phyloP scores from a whole-genome alignment of 805 yeast genomes.

The Starmerella floris region DNA sequence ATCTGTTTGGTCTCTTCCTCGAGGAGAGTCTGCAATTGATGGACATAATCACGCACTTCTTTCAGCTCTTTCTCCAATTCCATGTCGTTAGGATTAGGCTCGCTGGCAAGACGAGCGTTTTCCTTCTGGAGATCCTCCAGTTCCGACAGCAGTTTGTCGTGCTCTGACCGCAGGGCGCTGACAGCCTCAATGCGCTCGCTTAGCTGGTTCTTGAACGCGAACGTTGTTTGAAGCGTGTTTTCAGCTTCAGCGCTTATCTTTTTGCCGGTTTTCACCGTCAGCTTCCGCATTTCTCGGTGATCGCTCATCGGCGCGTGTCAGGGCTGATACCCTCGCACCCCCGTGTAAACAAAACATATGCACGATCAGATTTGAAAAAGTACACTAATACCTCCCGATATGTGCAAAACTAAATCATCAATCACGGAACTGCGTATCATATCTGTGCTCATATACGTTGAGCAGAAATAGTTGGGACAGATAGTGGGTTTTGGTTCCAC shows the following conservation, averaged over 20 bases:
- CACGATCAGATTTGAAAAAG: too few species aligned
- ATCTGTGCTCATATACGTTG: too few species aligned
- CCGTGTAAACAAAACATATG: too few species aligned
- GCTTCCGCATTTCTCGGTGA: not conserved
- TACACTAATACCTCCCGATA: too few species aligned
- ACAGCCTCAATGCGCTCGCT: conserved; percentile 1
- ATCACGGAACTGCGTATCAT: too few species aligned
- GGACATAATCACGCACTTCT: not conserved
- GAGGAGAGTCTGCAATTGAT: not conserved
- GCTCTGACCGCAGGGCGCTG: not conserved
- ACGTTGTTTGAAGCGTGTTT: not conserved
- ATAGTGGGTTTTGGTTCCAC: too few species aligned
- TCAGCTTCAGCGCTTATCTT: conserved; percentile 3
- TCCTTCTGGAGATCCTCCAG: not conserved
- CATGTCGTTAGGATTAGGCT: not conserved
- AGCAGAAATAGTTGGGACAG: too few species aligned
- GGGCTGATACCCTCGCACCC: too few species aligned
- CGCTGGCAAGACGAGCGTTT: conserved; percentile 1
- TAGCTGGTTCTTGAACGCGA: not conserved
- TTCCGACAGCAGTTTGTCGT: not conserved
- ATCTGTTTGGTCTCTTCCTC: not conserved
- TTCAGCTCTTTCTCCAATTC: not conserved
- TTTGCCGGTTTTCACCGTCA: not conserved
- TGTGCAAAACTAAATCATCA: too few species aligned
- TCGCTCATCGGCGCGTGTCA: not conserved